Conservation (phyloP, 2,329 filamentous ascomycete genomes). For the Colletotrichum phormii region DNA sequence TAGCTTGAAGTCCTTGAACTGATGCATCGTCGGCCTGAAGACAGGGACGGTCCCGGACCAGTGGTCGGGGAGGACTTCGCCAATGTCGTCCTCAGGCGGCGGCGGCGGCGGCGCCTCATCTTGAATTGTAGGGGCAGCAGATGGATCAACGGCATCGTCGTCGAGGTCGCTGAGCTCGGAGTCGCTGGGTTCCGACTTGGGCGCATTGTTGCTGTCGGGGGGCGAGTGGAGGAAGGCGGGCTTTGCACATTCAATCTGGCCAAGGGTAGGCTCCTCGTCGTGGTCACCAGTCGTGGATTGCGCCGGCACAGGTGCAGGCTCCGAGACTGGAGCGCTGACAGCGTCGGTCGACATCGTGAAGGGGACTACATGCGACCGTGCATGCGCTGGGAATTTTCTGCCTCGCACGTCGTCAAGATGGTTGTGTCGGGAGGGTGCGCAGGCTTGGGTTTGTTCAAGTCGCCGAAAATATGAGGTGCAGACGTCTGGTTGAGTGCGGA, state of each 20-base stretch:
- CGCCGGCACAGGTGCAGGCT: constrained; percentile 44
- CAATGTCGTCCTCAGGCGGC: constrained; percentile 65
- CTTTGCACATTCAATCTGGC: constrained; percentile 51
- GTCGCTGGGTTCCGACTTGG: constrained; percentile 70
- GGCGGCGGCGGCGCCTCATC: constrained; percentile 32
- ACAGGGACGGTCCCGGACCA: constrained; percentile 93
- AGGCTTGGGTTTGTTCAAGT: constrained; percentile 22
- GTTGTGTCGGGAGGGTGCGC: constrained; percentile 3
- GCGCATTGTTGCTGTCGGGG: constrained; percentile 71
- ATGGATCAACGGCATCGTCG: constrained; percentile 56
- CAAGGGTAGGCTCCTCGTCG: constrained; percentile 40
- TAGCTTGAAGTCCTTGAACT: constrained; percentile 92
- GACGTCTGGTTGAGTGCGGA: constrained; percentile 33
- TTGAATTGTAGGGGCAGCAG: constrained; percentile 38
- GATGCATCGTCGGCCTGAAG: constrained; percentile 94
- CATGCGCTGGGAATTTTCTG: constrained; percentile 25
- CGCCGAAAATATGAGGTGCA: constrained; percentile 36
- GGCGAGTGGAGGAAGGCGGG: constrained; percentile 69
- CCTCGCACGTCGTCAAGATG: constrained; percentile 7
- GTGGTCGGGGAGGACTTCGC: constrained; percentile 85
- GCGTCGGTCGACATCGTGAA: constrained; percentile 67
- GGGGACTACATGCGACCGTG: constrained; percentile 57
- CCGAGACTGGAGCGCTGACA: constrained; percentile 60
- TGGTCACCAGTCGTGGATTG: constrained; percentile 39
- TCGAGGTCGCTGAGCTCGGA: constrained; percentile 77